A percentile compares a stretch with the other conserved stretches of the same genome.
phyloP scores from a whole-genome alignment of 192 early-diverging fungal species.

The Rhizophagus clarus region DNA sequence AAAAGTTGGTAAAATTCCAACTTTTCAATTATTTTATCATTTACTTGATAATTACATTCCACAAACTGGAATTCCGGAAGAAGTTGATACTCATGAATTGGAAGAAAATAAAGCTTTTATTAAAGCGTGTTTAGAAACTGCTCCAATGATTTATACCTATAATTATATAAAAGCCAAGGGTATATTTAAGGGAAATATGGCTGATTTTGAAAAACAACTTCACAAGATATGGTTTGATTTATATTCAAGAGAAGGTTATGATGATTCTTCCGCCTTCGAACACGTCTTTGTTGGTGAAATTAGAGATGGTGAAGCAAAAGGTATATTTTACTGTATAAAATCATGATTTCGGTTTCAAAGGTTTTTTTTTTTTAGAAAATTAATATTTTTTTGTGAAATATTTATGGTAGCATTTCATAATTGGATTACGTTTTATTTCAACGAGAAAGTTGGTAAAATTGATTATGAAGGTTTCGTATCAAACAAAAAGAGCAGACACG shows the following conservation, averaged over 20 bases:
- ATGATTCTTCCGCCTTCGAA: constrained; percentile 31
- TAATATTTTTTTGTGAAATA: neutral
- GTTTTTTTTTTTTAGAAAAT: neutral
- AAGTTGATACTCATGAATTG: constrained; percentile 18
- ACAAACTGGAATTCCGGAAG: constrained; percentile 24
- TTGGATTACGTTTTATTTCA: constrained; percentile 28
- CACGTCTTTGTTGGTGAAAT: constrained; percentile 32
- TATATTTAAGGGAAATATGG: neutral
- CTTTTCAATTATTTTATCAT: constrained; percentile 9
- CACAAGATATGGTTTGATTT: constrained; percentile 27
- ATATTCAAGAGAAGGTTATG: constrained; percentile 3
- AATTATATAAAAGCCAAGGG: constrained; percentile 18
- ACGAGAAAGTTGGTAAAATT: constrained; percentile 20
- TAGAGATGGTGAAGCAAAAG: constrained; percentile 22
- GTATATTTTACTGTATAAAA: neutral
- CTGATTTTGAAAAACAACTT: neutral
- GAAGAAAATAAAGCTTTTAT: constrained; percentile 17
- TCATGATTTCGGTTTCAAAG: neutral
- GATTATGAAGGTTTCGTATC: constrained; percentile 10
- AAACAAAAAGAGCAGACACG: neutral
- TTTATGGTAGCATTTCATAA: constrained; percentile 32
- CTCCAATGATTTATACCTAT: constrained; percentile 21
- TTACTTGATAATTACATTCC: constrained; percentile 34
- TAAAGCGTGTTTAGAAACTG: constrained; percentile 1
- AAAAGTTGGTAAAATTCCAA: constrained; percentile 6